Evolutionary conservation across 768 basidiomycete genomes (phyloP), one percentile per base, ranked within the genome.

Genomic region (Filobasidium wieringae): DNA sequence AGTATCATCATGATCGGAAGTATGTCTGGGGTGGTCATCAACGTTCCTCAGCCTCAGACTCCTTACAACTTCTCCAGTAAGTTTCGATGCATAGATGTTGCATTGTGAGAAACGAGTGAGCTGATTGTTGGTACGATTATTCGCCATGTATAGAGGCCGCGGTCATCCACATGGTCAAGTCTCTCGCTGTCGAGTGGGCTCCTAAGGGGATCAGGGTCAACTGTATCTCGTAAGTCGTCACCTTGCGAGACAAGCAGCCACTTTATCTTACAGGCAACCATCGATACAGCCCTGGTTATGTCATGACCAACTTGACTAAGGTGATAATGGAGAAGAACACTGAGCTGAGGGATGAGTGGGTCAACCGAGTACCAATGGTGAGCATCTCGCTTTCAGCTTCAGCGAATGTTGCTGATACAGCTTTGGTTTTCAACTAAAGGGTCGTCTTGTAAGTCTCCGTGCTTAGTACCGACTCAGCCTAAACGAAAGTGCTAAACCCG

Each of bases 161-260:
- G 49, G 91, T 96, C 32, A 85, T 86, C 65, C 92, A 96, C 68
- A 88, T 96, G 88, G 89, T 89, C 12, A 78, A 87, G 1, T 88
- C 85, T 64, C 79, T 96, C 32, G 92, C 86, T 0, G 89, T 96
- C 26, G 93, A 97, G 76, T 96, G 92, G 91, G 93, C 93, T 0
- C 86, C 84, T 72, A 82, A 84, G 63, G 84, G 84, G 47, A 84
- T 92, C 59, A 82, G 90, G 53, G 90, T 93, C 56, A 93, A 93
- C 70, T 74, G 69, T 54, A 69, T 78, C 72, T 77, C 83, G 53
- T 73, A 37, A 43, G 70, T 68, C 6, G n/a, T 22, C 39, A 32
- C 34, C 37, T 19, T 12, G 31, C n/a, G 1, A 30, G 0, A n/a
- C n/a, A n/a, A n/a, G n/a, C n/a, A n/a, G n/a, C n/a, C n/a, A n/a